phyloP scores from a whole-genome alignment of 129 eudicot species.

The Centrapalus pauciflorus region DNA sequence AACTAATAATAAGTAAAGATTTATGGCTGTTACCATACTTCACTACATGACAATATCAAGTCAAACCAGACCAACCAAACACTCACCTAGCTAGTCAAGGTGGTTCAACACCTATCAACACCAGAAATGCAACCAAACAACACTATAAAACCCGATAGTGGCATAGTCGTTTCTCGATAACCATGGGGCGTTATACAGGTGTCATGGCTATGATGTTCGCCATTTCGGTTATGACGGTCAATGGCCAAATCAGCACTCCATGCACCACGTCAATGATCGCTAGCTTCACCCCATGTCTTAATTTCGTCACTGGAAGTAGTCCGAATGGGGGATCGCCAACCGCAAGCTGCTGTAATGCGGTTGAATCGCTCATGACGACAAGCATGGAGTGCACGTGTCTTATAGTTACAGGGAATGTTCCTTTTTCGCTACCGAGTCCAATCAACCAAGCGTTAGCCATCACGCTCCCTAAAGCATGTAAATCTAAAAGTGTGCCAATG shows the following conservation, averaged over 20 bases:
- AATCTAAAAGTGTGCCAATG: conserved; percentile 46
- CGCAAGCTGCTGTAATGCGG: conserved; percentile 48
- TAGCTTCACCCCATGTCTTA: conserved; percentile 63
- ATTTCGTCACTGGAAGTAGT: conserved; percentile 64
- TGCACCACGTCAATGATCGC: conserved; percentile 53
- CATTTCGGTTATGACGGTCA: conserved; percentile 17
- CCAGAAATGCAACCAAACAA: neutral
- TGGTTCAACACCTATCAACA: conserved; percentile 30
- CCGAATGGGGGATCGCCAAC: conserved; percentile 56
- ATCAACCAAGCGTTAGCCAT: conserved; percentile 49
- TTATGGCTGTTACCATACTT: conserved; percentile 28
- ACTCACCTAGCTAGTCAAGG: conserved; percentile 29
- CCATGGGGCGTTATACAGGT: conserved; percentile 7
- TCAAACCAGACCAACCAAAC: conserved; percentile 32
- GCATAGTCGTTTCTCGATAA: neutral
- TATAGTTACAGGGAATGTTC: conserved; percentile 67
- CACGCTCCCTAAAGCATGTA: conserved; percentile 59
- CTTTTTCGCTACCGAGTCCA: conserved; percentile 48
- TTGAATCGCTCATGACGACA: conserved; percentile 36
- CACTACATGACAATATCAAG: conserved; percentile 16
- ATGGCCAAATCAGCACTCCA: conserved; percentile 59
- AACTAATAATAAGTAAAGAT: too few relatives aligned
- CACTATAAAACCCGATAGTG: neutral
- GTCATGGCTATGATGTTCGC: neutral
- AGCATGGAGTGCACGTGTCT: conserved; percentile 75